Evolutionary conservation across 768 basidiomycete genomes (phyloP).

Genomic region (Hericium erinaceus): DNA sequence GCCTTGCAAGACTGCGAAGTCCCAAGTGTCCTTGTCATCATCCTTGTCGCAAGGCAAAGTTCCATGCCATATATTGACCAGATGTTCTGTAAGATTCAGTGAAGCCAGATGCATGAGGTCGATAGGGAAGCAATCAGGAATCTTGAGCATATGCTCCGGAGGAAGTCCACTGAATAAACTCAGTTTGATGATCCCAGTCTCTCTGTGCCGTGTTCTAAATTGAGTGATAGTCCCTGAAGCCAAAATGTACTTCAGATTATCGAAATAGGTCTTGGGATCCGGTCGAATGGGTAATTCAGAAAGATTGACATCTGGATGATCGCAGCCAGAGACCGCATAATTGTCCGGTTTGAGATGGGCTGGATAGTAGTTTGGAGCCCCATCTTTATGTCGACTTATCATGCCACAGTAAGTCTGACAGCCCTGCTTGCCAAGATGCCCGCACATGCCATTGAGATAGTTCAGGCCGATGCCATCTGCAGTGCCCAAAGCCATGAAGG

Average conservation of each 20-base stretch:
- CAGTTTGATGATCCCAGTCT: constrained; percentile 28
- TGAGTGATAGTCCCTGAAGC: constrained; percentile 16
- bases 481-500: constrained; percentile 12
- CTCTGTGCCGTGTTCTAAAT: constrained; percentile 18
- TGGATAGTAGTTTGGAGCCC: constrained; percentile 24
- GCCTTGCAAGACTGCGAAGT: constrained; percentile 19
- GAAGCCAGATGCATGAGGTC: constrained; percentile 32
- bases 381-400: constrained; percentile 21
- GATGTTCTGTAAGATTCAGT: constrained; percentile 29
- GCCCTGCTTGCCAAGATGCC: constrained; percentile 24
- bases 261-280: constrained; percentile 6
- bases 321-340: constrained; percentile 17
- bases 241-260: constrained; percentile 13
- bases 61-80: constrained; percentile 25
- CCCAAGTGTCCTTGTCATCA: constrained; percentile 21
- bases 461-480: constrained; percentile 29
- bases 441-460: constrained; percentile 25
- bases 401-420: constrained; percentile 27
- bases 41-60: constrained; percentile 15
- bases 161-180: constrained; percentile 26
- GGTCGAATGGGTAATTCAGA: not conserved
- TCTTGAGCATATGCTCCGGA: constrained; percentile 9
- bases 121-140: constrained; percentile 22
- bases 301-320: constrained; percentile 24
- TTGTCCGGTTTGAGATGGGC: constrained; percentile 19